Base-by-base conservation (phyloP, 2,329 filamentous ascomycete genomes). In the Fusarium mundagurra region DNA sequence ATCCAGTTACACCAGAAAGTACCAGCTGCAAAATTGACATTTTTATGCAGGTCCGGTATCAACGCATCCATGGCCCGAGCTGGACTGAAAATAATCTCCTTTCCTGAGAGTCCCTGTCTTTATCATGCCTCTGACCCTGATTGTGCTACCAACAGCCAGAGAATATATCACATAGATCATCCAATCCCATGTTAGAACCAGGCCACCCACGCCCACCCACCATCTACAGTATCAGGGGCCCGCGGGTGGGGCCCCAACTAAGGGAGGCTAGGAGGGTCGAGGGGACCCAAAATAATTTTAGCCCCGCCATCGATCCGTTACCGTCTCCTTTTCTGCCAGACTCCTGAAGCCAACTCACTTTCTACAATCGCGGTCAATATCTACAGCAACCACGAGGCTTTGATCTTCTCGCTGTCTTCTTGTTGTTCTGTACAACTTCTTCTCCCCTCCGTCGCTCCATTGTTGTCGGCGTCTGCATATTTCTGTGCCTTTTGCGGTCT, bases 221-320 rank as follows among this genome's bases (percentile, higher is more conserved):
- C 51, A 44, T 45, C 51, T 41, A 31, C 45, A 48, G 45, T 16
- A 41, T 45, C 66, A 73, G 67, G 67, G 71, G 71, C 58, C 61
- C 24, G 24, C 39, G 65, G 51, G 70, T 70, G 71, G 67, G 47
- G 61, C 59, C 55, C 63, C 61, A 50, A n/a, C 43, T 27, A 50
- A 50, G 57, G 58, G 34, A 58, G 50, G 31, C 53, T 50, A 31
- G 34, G 34, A 58, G 50, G 50, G 65, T 60, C 53, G 78, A 78
- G 72, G 73, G 76, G 76, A 75, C 78, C 79, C 78, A 79, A 77
- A 80, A 82, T 82, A 83, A 83, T 81, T 81, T 81, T 79, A 81
- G 81, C 82, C 83, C 82, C 83, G 81, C 82, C 82, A 82, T 83
- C 81, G 77, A 82, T 83, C 81, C 77, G 79, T 81, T 78, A 73